Evolutionary conservation across 2,329 filamentous ascomycete genomes (phyloP).

Genomic region (Aspergillus fructus): DNA sequence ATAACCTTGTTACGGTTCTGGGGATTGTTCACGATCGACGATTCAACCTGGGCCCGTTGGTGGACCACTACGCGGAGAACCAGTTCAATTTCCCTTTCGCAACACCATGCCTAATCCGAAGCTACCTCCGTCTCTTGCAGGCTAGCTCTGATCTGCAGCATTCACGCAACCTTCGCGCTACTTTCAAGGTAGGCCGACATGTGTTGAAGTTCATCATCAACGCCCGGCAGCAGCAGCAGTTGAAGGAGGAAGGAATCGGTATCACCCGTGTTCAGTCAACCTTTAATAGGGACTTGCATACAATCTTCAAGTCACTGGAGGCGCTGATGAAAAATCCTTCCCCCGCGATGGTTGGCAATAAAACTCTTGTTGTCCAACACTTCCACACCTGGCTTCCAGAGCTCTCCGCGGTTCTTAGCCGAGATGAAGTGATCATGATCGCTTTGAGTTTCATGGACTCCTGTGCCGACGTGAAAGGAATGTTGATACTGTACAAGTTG

Average conservation of each 20-base stretch:
- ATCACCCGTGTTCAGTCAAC: conserved; percentile 70
- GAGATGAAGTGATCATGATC: conserved; percentile 84
- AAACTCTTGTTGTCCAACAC: conserved; percentile 92
- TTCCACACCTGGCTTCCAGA: conserved; percentile 98
- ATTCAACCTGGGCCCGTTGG: conserved; percentile 85
- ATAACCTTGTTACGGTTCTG: conserved; percentile 81
- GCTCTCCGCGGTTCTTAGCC: conserved; percentile 70
- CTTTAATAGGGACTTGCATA: conserved; percentile 80
- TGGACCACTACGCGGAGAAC: conserved; percentile 85
- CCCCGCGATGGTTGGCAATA: conserved; percentile 84
- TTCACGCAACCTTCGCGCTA: conserved; percentile 80
- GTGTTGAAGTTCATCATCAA: conserved; percentile 94
- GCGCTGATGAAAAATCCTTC: conserved; percentile 83
- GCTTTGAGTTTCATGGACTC: conserved; percentile 93
- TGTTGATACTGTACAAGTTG: conserved; percentile 87
- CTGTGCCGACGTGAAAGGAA: conserved; percentile 82
- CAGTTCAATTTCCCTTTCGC: conserved; percentile 93
- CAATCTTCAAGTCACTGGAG: conserved; percentile 87
- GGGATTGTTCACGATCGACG: conserved; percentile 92
- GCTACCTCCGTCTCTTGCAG: conserved; percentile 78
- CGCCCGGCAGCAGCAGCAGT: conserved; percentile 78
- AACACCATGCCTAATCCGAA: conserved; percentile 81
- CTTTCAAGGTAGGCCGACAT: conserved; percentile 91
- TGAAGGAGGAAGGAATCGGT: conserved; percentile 84
- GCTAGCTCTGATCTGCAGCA: conserved; percentile 80